Percentiles rank a stretch among this genome's conserved stretches.
These are phyloP conservation scores for Ambrosiella xylebori DNA, from an alignment of 2,329 filamentous ascomycete species.

Conservation along the genomic window DNA sequence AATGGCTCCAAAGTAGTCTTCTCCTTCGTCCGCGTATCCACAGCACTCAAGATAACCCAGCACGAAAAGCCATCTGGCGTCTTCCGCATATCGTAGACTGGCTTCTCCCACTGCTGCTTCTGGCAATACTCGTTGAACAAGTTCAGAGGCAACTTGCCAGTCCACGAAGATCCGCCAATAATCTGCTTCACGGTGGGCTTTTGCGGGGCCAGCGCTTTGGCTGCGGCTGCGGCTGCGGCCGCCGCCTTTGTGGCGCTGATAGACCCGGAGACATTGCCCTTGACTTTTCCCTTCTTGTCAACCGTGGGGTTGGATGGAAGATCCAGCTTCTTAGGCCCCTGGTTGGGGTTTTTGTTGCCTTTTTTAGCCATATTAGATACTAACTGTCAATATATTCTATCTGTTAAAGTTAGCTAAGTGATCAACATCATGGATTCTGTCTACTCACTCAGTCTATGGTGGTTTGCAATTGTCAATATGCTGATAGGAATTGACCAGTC, in stretches of 20 bases:
- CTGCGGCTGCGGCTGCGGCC: slow-evolving; percentile 2
- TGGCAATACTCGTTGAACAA: slow-evolving; percentile 88
- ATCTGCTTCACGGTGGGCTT: slow-evolving; percentile 57
- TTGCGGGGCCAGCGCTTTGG: slow-evolving; percentile 25
- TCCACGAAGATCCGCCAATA: slow-evolving; percentile 92
- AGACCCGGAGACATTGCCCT: not conserved
- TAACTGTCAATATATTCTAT: not conserved
- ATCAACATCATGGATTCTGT: no score
- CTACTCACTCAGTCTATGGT: not conserved
- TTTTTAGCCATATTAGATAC: slow-evolving; percentile 9
- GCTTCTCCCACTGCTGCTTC: slow-evolving; percentile 88
- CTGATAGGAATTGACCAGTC: not conserved
- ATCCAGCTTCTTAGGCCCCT: slow-evolving; percentile 1
- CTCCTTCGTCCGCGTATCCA: slow-evolving; percentile 70
- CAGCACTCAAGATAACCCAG: slow-evolving; percentile 59
- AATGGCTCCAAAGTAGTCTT: slow-evolving; percentile 60
- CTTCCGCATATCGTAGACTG: slow-evolving; percentile 74
- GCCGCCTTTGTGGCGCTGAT: slow-evolving; percentile 8
- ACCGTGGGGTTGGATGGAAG: not conserved
- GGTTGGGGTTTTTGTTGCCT: slow-evolving; percentile 7
- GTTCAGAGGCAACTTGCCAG: slow-evolving; percentile 87
- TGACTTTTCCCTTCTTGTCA: slow-evolving; percentile 11
- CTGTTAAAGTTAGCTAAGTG: not conserved
- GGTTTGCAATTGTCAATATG: not conserved
- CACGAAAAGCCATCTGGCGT: slow-evolving; percentile 59